phyloP scores from a whole-genome alignment of 495 filamentous ascomycete genomes.

The Aspergillus baeticus region DNA sequence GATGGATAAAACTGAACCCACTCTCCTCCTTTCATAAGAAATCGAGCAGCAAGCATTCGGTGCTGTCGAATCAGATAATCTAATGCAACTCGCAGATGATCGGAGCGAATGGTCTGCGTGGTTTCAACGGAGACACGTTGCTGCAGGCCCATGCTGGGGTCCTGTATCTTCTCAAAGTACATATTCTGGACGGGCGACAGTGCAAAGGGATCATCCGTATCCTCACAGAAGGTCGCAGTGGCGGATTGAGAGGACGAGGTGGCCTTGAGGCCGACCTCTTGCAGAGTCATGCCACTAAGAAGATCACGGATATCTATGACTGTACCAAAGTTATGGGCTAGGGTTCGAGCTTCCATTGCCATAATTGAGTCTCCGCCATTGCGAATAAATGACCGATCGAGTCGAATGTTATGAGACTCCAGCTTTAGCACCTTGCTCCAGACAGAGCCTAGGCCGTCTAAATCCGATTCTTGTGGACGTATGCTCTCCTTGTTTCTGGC shows the following conservation, averaged over 20 bases:
- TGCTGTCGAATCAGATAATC: not conserved
- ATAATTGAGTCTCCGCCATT: slow-evolving; percentile 9
- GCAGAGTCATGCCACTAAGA: not conserved
- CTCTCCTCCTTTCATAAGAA: not conserved
- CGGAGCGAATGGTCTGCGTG: not conserved
- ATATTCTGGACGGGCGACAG: slow-evolving; percentile 8
- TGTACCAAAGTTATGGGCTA: not conserved
- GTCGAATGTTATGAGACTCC: not conserved
- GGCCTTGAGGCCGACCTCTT: not conserved
- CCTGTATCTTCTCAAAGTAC: slow-evolving; percentile 1
- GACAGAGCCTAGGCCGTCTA: not conserved
- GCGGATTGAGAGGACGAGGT: not conserved
- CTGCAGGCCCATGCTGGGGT: slow-evolving; percentile 6
- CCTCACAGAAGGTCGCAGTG: not conserved
- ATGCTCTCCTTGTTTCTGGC: too few relatives aligned
- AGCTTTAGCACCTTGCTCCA: slow-evolving; percentile 2
- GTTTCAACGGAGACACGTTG: slow-evolving; percentile 4
- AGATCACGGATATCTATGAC: slow-evolving; percentile 4
- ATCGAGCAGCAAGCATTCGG: not conserved
- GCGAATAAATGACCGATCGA: slow-evolving; percentile 8
- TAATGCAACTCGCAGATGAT: not conserved
- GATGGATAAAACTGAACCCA: slow-evolving; percentile 2
- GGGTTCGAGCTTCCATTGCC: slow-evolving; percentile 8
- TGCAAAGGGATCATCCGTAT: not conserved
- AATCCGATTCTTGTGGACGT: too few relatives aligned